These are phyloP conservation scores for Apiotrichum laibachii DNA, from an alignment of 1,284 basidiomycete genomes.

Conservation along the genomic window DNA sequence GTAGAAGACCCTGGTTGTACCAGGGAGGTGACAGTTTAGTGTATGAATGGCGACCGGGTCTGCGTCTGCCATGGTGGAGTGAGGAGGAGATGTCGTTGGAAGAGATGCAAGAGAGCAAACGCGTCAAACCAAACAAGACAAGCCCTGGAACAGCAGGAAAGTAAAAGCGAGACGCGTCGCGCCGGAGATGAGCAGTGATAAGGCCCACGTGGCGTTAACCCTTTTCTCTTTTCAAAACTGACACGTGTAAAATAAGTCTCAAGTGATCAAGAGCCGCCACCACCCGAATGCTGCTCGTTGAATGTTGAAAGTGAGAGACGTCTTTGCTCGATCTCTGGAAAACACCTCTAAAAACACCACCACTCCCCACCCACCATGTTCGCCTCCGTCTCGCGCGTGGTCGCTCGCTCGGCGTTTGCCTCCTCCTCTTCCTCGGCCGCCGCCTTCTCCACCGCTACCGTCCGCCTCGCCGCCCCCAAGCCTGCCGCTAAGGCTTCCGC, in stretches of 20 bases:
- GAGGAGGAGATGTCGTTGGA: not conserved
- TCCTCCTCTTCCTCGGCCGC: not conserved
- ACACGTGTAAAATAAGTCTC: not conserved
- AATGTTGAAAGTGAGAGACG: not conserved
- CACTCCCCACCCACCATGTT: not conserved
- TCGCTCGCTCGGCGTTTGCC: not conserved
- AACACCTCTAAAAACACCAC: not conserved
- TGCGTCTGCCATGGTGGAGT: conserved; percentile 35
- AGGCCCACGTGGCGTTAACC: not conserved
- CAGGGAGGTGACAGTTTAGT: conserved; percentile 48
- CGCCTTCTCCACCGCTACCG: conserved; percentile 5
- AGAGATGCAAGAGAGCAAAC: not conserved
- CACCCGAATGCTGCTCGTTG: not conserved
- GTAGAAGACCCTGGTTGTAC: conserved; percentile 56
- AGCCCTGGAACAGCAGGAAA: no score
- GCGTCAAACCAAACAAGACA: no score
- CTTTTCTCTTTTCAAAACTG: not conserved
- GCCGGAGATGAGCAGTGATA: conserved; percentile 3
- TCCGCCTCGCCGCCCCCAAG: not conserved
- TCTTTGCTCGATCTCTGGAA: not conserved
- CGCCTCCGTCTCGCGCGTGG: conserved; percentile 6
- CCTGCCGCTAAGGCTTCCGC: not conserved
- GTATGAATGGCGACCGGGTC: conserved; percentile 30
- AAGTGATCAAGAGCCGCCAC: not conserved
- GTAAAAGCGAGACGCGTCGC: conserved; percentile 11